Conservation (phyloP, 2,329 filamentous ascomycete species). For the Cladosporium oxysporum region DNA sequence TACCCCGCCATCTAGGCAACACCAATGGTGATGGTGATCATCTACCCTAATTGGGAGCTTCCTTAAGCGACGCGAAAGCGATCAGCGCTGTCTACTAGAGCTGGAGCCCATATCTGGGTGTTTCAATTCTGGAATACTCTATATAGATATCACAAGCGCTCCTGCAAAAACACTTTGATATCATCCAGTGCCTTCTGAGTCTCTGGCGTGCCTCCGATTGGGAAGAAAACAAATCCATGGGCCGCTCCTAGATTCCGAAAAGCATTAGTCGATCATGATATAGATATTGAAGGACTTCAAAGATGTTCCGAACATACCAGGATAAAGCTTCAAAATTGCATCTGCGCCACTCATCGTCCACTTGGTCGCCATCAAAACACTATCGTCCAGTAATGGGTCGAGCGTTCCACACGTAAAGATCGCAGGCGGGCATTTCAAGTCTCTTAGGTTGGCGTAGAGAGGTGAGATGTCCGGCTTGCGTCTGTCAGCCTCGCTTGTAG, state of each 20-base stretch:
- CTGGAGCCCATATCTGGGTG: neutral
- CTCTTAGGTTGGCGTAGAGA: constrained; percentile 50
- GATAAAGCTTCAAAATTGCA: constrained; percentile 54
- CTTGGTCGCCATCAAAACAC: constrained; percentile 55
- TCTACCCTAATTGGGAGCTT: neutral
- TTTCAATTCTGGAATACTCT: neutral
- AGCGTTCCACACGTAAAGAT: constrained; percentile 58
- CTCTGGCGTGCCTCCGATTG: constrained; percentile 38
- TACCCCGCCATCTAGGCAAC: constrained; percentile 7
- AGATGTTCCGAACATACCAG: constrained; percentile 28
- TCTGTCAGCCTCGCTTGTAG: constrained; percentile 43
- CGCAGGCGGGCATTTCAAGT: constrained; percentile 50
- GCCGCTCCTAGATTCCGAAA: constrained; percentile 44
- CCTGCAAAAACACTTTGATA: constrained; percentile 28
- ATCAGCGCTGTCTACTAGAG: neutral
- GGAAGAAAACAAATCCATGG: constrained; percentile 54
- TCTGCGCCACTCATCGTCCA: constrained; percentile 56
- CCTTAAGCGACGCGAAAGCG: neutral
- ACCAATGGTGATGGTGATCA: neutral
- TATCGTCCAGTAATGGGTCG: constrained; percentile 57
- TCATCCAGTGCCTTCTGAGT: constrained; percentile 44
- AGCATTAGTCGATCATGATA: neutral
- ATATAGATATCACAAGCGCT: neutral
- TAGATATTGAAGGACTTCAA: neutral
- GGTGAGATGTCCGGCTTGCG: constrained; percentile 52